Evolutionary conservation across 1,139 yeast genomes (phyloP).

Genomic region (Pichia sp.): DNA sequence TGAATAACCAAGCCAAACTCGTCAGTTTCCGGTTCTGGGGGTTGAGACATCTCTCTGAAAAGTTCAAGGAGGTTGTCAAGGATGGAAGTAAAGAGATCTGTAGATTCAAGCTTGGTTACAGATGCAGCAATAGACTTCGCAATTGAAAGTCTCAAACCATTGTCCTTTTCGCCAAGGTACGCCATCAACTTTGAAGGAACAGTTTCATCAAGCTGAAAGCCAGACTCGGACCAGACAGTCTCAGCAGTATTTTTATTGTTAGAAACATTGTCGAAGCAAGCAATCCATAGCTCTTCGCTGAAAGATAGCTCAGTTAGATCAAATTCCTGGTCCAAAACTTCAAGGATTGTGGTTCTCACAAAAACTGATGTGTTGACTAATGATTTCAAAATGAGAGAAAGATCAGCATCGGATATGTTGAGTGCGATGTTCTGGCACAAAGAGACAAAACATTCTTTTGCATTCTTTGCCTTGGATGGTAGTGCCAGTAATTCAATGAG

Average conservation of each 20-base stretch:
- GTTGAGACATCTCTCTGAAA: slow-evolving; percentile 56
- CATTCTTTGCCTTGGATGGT: slow-evolving; percentile 71
- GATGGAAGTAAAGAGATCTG: slow-evolving; percentile 30
- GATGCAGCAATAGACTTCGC: slow-evolving; percentile 57
- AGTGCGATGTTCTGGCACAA: slow-evolving; percentile 70
- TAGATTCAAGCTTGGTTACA: slow-evolving; percentile 25
- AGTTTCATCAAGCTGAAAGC: slow-evolving; percentile 38
- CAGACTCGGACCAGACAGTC: slow-evolving; percentile 82
- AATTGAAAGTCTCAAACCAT: slow-evolving; percentile 60
- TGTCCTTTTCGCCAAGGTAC: slow-evolving; percentile 47
- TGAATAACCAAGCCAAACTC: slow-evolving; percentile 73
- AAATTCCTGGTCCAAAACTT: slow-evolving; percentile 80
- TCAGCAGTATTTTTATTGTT: slow-evolving; percentile 59
- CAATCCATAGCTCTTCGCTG: slow-evolving; percentile 67
- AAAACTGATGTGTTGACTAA: slow-evolving; percentile 52
- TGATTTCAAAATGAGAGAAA: slow-evolving; percentile 50
- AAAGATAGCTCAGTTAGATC: slow-evolving; percentile 51
- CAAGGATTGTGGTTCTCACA: slow-evolving; percentile 74
- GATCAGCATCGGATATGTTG: slow-evolving; percentile 48
- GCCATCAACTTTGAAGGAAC: slow-evolving; percentile 40
- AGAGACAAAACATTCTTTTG: slow-evolving; percentile 76
- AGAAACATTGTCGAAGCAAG: slow-evolving; percentile 66
- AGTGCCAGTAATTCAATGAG: slow-evolving; percentile 61
- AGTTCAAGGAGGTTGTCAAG: slow-evolving; percentile 43
- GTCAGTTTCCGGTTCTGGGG: slow-evolving; percentile 72